These are phyloP conservation scores for Rubia balearica DNA, from an alignment of 305 asterid genomes.

Conservation along the genomic window DNA sequence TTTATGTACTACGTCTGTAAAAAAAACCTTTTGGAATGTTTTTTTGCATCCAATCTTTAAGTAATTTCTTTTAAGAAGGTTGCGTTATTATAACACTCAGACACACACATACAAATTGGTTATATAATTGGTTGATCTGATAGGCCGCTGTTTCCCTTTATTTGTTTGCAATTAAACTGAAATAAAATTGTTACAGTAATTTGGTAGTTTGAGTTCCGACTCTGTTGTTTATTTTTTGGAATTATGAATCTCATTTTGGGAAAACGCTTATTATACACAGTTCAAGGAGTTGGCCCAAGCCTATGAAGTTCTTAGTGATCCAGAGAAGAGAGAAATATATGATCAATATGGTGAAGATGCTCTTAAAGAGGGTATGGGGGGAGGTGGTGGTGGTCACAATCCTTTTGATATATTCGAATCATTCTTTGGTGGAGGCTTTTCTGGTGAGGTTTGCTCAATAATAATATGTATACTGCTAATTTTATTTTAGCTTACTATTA, in stretches of 20 bases:
- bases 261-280: conserved; percentile 19
- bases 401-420: conserved; percentile 50
- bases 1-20: too few species aligned
- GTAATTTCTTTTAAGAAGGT: neutral
- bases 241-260: neutral
- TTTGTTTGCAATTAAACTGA: neutral
- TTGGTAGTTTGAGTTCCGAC: neutral
- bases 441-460: conserved; percentile 27
- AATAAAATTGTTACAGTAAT: neutral
- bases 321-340: conserved; percentile 45
- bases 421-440: conserved; percentile 43
- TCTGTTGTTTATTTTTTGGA: neutral
- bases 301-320: conserved; percentile 56
- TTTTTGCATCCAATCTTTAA: neutral
- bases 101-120: neutral
- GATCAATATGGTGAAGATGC: conserved; percentile 61
- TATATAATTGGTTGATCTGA: neutral
- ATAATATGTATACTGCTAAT: neutral
- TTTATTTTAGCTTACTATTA: neutral
- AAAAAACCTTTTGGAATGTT: neutral
- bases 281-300: conserved; percentile 63
- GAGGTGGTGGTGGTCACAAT: conserved; percentile 33
- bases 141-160: neutral
- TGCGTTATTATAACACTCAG: neutral
- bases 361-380: conserved; percentile 56